Evolutionary conservation across 129 eudicot genomes (phyloP).

Genomic region (Flaveria ramosissima): DNA sequence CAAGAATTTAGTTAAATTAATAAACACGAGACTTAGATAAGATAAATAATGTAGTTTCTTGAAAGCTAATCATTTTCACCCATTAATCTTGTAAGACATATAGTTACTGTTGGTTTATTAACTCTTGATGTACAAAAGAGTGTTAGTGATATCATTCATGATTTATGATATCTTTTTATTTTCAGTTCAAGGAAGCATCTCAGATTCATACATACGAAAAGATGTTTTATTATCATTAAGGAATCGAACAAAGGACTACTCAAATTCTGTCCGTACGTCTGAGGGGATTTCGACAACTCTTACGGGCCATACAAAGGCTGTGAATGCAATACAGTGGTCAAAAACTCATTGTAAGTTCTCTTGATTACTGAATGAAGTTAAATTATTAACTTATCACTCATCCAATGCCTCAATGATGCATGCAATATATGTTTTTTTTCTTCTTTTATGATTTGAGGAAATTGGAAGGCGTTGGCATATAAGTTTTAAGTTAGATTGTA

Average conservation of each 20-base stretch:
- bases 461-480: not conserved
- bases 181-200: slow-evolving; percentile 70
- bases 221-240: slow-evolving; percentile 52
- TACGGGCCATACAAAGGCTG: slow-evolving; percentile 65
- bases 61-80: not conserved
- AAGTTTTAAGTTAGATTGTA: slow-evolving; percentile 13
- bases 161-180: not conserved
- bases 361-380: not conserved
- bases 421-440: not conserved
- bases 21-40: not conserved
- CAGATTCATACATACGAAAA: slow-evolving; percentile 50
- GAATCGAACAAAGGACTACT: slow-evolving; percentile 36
- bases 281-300: slow-evolving; percentile 51
- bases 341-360: slow-evolving; percentile 64
- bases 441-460: not conserved
- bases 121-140: not conserved
- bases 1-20: not conserved
- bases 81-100: not conserved
- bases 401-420: slow-evolving; percentile 12
- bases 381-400: not conserved
- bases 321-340: slow-evolving; percentile 82
- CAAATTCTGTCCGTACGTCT: slow-evolving; percentile 30
- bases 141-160: slow-evolving; percentile 7
- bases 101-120: not conserved
- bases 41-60: not conserved